Conservation (phyloP, 306 rosid species). For the Cucurbita argyrosperma region DNA sequence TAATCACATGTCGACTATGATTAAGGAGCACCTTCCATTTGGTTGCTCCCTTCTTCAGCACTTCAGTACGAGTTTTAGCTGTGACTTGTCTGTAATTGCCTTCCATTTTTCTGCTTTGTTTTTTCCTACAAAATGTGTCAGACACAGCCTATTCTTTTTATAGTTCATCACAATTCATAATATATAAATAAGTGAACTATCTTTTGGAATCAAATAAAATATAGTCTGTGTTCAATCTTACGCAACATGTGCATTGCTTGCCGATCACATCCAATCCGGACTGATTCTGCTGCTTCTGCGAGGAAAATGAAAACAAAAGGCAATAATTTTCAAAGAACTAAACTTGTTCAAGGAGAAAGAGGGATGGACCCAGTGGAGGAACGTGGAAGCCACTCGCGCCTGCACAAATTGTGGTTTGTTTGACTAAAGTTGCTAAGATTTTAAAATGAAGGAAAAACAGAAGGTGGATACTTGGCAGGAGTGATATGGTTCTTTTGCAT, state of each 20-base stretch:
- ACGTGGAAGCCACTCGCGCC: background rate
- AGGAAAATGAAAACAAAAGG: background rate
- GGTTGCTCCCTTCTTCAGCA: conserved; percentile 40
- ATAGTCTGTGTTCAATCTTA: conserved; percentile 2
- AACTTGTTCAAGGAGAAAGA: background rate
- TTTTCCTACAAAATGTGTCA: background rate
- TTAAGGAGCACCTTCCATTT: conserved; percentile 10
- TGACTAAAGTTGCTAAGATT: background rate
- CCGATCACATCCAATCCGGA: background rate
- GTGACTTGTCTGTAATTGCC: conserved; percentile 16
- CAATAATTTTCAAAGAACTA: background rate
- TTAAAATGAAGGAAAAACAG: background rate
- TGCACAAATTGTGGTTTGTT: background rate
- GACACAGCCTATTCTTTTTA: background rate
- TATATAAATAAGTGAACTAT: background rate
- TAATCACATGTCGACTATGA: conserved; percentile 9
- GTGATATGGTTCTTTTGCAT: background rate
- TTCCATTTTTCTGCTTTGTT: background rate
- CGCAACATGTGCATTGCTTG: conserved; percentile 7
- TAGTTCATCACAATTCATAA: background rate
- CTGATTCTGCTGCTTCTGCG: background rate
- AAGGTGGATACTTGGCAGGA: background rate
- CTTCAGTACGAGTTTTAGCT: conserved; percentile 31
- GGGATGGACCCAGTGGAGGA: background rate
- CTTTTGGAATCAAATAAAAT: background rate